Percentiles rank a stretch among this genome's conserved stretches.
phyloP scores from a whole-genome alignment of 2,329 filamentous ascomycete genomes.

The Rutstroemia sydowiana region DNA sequence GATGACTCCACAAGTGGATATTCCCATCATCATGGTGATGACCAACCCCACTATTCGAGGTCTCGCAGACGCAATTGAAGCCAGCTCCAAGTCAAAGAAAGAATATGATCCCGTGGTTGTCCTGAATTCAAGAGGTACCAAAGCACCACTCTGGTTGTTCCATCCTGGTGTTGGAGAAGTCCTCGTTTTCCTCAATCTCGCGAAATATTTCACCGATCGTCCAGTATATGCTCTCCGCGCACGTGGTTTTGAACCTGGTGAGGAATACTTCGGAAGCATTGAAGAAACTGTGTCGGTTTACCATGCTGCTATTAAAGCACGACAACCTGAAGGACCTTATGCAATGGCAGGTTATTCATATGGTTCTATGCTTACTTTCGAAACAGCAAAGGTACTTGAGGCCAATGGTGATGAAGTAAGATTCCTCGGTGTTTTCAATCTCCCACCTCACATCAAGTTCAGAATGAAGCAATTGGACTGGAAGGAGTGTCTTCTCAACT shows the following conservation, averaged over 20 bases:
- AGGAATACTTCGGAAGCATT: constrained; percentile 6
- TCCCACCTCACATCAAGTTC: constrained; percentile 40
- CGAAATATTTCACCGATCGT: constrained; percentile 34
- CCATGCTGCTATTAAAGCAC: constrained; percentile 30
- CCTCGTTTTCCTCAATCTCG: constrained; percentile 33
- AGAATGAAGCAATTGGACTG: constrained; percentile 26
- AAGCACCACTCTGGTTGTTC: constrained; percentile 33
- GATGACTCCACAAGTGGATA: not conserved
- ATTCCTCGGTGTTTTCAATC: constrained; percentile 40
- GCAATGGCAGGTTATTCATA: constrained; percentile 44
- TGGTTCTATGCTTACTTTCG: constrained; percentile 42
- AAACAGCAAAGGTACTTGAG: constrained; percentile 40
- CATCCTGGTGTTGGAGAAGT: constrained; percentile 36
- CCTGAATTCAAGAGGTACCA: constrained; percentile 27
- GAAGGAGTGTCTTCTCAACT: constrained; percentile 29
- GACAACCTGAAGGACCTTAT: constrained; percentile 42
- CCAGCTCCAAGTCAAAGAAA: constrained; percentile 5
- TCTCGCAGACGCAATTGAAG: constrained; percentile 23
- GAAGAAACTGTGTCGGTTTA: constrained; percentile 31
- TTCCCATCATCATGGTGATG: constrained; percentile 27
- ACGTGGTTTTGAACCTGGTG: constrained; percentile 30
- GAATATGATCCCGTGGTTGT: constrained; percentile 31
- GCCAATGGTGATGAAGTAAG: constrained; percentile 30
- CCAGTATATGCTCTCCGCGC: constrained; percentile 39
- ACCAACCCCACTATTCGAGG: constrained; percentile 26